Evolutionary conservation across 352 stramenopile species (phyloP), one percentile per base, ranked within the genome.

Genomic region (Phytopythium mirpurense): DNA sequence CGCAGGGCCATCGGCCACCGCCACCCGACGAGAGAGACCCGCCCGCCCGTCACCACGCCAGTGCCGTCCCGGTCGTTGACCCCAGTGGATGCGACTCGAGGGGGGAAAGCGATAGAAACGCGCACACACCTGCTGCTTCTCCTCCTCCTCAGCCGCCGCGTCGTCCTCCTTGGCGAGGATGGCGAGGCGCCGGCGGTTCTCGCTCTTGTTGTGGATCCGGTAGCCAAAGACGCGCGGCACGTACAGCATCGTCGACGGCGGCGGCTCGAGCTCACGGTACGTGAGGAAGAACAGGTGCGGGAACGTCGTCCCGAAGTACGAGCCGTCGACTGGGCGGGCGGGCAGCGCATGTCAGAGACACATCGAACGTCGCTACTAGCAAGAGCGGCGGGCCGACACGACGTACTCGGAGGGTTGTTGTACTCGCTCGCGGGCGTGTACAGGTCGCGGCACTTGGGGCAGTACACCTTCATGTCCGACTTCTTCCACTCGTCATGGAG

Each of bases 301-400:
- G 78, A 99, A 99, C 21, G 96, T 99, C 40, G 96, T 98, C 35
- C 96, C 96, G 80, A 99, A 99, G 81, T 98, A 98, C 14, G 96
- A 93, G 53, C 96, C 96, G 64, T 99, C 96, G 69, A 95, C 83
- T 95, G 47, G 19, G 59, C 18, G 27, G 40, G 21, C 52, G 18
- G 42, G 19, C 41, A 21, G 54, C n/a, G n/a, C n/a, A n/a, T n/a
- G n/a, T n/a, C n/a, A n/a, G n/a, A n/a, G n/a, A n/a, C n/a, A n/a
- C n/a, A n/a, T n/a, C n/a, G n/a, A n/a, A n/a, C n/a, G 10, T 32
- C 5, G 29, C 5, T 9, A 32, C 29, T 5, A 32, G 29, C 5
- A 32, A 9, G 29, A 9, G 29, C 5, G 29, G 29, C 29, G 29
- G 29, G 29, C 29, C 5, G 29, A 32, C 5, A 9, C 29, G 29